phyloP scores from a whole-genome alignment of 192 early-diverging fungal genomes.

The Rhizoclosmatium globosum region DNA sequence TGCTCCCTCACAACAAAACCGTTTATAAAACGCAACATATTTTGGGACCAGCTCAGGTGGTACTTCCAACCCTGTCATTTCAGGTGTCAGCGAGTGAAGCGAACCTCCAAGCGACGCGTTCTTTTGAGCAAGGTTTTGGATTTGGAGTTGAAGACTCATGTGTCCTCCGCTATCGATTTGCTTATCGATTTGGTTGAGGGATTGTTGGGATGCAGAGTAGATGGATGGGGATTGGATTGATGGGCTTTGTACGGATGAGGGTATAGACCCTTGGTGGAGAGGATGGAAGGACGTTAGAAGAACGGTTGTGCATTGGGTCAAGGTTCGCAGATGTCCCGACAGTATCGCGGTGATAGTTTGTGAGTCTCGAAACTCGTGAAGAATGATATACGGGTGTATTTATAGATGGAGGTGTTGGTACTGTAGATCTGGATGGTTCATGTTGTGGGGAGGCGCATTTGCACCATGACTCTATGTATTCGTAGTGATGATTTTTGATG shows the following conservation, averaged over 20 bases:
- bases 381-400: background rate
- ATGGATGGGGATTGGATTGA: background rate
- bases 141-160: background rate
- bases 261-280: background rate
- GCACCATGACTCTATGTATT: background rate
- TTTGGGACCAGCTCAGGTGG: background rate
- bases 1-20: constrained; percentile 5
- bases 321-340: background rate
- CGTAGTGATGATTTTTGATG: background rate
- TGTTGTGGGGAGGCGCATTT: background rate
- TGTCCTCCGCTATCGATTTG: no score
- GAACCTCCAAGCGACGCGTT: background rate
- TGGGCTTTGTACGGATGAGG: background rate
- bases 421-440: background rate
- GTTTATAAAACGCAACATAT: constrained; percentile 14
- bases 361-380: no score
- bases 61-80: background rate
- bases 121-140: background rate
- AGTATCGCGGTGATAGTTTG: no score
- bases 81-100: background rate
- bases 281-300: background rate
- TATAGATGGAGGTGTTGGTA: background rate
- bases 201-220: background rate
- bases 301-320: background rate
- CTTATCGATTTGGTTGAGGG: no score